Base-by-base conservation (phyloP, 306 rosid genomes). In the Nissolia schottii region DNA sequence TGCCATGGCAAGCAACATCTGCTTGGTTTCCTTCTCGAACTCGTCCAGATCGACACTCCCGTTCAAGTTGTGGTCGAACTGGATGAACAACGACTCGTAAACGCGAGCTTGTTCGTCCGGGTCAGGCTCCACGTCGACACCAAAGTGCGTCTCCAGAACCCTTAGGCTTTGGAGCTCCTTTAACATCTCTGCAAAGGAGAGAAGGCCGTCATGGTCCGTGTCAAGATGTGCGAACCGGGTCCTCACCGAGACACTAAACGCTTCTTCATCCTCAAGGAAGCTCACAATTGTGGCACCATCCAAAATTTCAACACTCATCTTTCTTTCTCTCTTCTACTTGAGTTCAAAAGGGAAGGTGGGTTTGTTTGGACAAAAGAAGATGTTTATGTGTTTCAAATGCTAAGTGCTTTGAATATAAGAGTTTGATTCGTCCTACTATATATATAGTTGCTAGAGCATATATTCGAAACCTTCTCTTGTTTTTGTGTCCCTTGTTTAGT, bases 1-100 rank as follows among this genome's bases (percentile, higher is more conserved):
- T 0, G 96, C 90, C 96, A 92, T 84, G 14, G 90, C 94, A 58
- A 92, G 80, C 96, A 92, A 71, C 82, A 86, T 89, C 58, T 57
- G 61, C 87, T 80, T 86, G 35, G 96, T 87, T 72, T 87, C 97
- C 19, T 67, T 83, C 83, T 81, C 71, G 82, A 83, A 91, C 73
- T 91, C 96, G 18, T 82, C 89, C 11, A 89, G 63, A 74, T 89
- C 90, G 68, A 92, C 83, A 0, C 76, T 22, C 38, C 97, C 92
- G 67, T 83, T 83, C 22, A 82, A 76, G 70, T 88, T 81, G 41
- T 84, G 93, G 61, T 86, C 97, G 4, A 87, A 91, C 32, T 76
- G 91, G 28, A 69, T 7, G 62, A 91, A 91, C 70, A 91, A 65
- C 2, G 92, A 82, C 20, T 43, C 76, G 5, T 88, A 88, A n/a